Base-by-base conservation (phyloP, 805 yeast genomes). In the Ogataea nakhonphanomensis region DNA sequence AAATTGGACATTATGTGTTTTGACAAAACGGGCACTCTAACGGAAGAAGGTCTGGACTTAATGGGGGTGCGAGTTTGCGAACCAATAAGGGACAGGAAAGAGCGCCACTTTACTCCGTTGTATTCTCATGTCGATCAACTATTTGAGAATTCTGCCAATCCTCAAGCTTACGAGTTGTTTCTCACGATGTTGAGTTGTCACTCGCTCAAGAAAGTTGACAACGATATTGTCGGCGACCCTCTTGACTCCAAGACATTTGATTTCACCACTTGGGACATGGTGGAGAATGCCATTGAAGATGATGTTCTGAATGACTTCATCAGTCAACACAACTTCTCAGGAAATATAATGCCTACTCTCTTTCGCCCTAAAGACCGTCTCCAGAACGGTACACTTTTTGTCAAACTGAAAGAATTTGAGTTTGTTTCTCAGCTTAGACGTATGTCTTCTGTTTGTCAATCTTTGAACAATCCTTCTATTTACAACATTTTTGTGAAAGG, bases 1-100 rank as follows among this genome's bases (percentile, higher is more conserved):
- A 89, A 93, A 53, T 59, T 93, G 20, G 97, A 91, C 57, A 78
- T 86, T 3, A 70, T 88, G 57, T 89, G 96, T 55, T 93, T 93
- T 62, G 99, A 93, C 66, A 93, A 93, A 58, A 93, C 99, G 0
- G 99, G 99, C 3, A 93, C 99, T 0, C 68, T 93, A 48, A 93
- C 99, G 0, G 98, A 93, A 56, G 99, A 93, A 59, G 98, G 98
- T 0, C 69, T 93, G 26, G 98, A 91, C 59, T 86, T 93, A 3
- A 69, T 89, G 54, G 80, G 82, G 7, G 57, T 60, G 58, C 57
- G 67, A 57, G 48, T 69, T 65, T 33, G 59, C 62, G 48, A 67
- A 62, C 50, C 59, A 13, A 49, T 59, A 5, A 43, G 42, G 8
- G 62, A 58, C 36, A 53, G 61, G 30, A 53, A 48, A 36, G 60